Percentiles rank a stretch among this genome's conserved stretches.
phyloP scores from a whole-genome alignment of 305 asterid species.

The Fraxinus baroniana region DNA sequence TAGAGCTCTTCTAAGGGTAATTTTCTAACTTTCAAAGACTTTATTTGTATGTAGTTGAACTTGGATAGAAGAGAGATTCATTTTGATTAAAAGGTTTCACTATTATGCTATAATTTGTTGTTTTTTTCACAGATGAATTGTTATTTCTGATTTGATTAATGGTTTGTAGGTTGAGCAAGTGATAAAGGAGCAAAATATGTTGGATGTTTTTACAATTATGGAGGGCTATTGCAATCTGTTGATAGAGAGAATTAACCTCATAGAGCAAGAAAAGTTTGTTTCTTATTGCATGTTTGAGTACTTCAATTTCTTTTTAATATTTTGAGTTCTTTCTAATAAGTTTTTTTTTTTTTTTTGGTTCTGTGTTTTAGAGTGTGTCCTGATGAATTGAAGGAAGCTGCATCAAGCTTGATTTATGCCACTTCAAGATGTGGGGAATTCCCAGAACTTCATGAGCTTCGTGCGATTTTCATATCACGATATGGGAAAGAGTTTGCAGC shows the following conservation, averaged over 20 bases:
- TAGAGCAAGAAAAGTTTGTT: constrained; percentile 60
- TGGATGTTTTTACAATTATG: constrained; percentile 67
- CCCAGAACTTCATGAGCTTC: constrained; percentile 83
- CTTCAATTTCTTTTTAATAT: not conserved
- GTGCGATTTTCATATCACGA: constrained; percentile 41
- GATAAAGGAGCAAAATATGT: constrained; percentile 81
- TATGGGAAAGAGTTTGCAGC: constrained; percentile 66
- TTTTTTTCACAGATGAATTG: not conserved
- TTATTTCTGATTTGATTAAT: not conserved
- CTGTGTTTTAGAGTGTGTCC: not conserved
- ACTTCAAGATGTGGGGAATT: constrained; percentile 81
- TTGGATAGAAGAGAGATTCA: not conserved
- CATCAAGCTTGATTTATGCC: constrained; percentile 65
- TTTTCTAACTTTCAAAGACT: not conserved
- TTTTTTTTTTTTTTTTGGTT: not conserved
- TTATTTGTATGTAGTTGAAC: not conserved
- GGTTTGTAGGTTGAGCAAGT: constrained; percentile 75
- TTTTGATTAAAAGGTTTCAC: not conserved
- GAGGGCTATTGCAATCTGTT: constrained; percentile 66
- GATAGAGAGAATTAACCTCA: constrained; percentile 57
- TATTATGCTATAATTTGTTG: not conserved
- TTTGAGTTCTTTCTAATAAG: not conserved
- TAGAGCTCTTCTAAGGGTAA: constrained; percentile 84
- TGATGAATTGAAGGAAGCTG: constrained; percentile 70
- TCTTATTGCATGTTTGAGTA: not conserved